Evolutionary conservation across 345 rosid species (phyloP).

Genomic region (Populus deltoides): DNA sequence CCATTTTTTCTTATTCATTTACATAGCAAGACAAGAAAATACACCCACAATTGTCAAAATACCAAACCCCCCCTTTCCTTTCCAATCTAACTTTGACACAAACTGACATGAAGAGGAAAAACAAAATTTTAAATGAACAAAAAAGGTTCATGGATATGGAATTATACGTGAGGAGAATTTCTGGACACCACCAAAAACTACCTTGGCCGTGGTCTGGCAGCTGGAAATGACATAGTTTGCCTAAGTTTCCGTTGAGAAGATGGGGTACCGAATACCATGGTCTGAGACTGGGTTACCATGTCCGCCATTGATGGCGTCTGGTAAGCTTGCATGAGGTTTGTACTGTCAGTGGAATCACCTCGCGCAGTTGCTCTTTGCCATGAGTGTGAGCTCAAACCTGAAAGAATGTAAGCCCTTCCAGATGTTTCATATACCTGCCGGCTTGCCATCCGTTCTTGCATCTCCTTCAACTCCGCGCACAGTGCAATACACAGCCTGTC

Average conservation of each 20-base stretch:
- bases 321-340: slow-evolving; percentile 72
- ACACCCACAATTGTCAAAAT: slow-evolving; percentile 24
- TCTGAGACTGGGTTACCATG: slow-evolving; percentile 84
- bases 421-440: slow-evolving; percentile 83
- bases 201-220: slow-evolving; percentile 53
- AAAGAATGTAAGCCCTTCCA: slow-evolving; percentile 87
- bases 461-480: slow-evolving; percentile 83
- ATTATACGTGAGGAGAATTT: slow-evolving; percentile 24
- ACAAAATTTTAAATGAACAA: slow-evolving; percentile 13
- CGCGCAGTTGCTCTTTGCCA: slow-evolving; percentile 98
- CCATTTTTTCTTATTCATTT: slow-evolving; percentile 33
- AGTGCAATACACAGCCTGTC: slow-evolving; percentile 71
- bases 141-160: slow-evolving; percentile 24
- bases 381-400: slow-evolving; percentile 94
- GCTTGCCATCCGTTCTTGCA: slow-evolving; percentile 92
- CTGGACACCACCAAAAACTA: slow-evolving; percentile 18
- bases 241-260: slow-evolving; percentile 61
- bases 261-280: slow-evolving; percentile 44
- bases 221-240: slow-evolving; percentile 67
- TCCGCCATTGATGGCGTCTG: slow-evolving; percentile 91
- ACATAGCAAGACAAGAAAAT: slow-evolving; percentile 31
- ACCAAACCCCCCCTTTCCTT: slow-evolving; percentile 9
- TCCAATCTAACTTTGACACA: slow-evolving; percentile 19
- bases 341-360: slow-evolving; percentile 81
- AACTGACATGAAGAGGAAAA: slow-evolving; percentile 14